Evolutionary conservation across 805 yeast species (phyloP).

Genomic region (Debaryomyces prosopidis): DNA sequence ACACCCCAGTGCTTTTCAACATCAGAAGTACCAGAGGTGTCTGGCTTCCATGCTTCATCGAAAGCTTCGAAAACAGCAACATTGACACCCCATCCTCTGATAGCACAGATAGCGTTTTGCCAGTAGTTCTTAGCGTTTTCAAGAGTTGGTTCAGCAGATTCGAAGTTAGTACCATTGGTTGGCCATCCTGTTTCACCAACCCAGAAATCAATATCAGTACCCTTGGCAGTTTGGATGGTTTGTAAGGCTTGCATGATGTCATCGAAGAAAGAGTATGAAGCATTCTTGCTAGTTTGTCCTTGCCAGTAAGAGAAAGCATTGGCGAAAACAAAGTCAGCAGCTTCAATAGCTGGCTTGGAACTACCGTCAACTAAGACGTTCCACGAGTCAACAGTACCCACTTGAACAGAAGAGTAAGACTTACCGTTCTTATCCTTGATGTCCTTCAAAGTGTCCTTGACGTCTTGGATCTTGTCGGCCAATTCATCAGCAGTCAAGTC

Average conservation of each 20-base stretch:
- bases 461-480: constrained; percentile 62
- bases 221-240: constrained; percentile 81
- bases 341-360: constrained; percentile 67
- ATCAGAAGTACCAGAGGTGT: constrained; percentile 77
- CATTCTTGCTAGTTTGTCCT: constrained; percentile 82
- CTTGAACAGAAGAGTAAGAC: constrained; percentile 68
- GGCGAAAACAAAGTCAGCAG: constrained; percentile 84
- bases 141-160: constrained; percentile 64
- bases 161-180: constrained; percentile 75
- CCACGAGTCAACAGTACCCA: constrained; percentile 97
- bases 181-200: constrained; percentile 99
- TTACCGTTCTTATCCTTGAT: constrained; percentile 81
- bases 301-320: constrained; percentile 99
- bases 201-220: constrained; percentile 85
- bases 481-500: constrained; percentile 77
- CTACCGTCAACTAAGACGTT: constrained; percentile 82
- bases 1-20: constrained; percentile 98
- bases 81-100: constrained; percentile 95
- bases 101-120: constrained; percentile 87
- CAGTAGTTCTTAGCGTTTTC: constrained; percentile 78
- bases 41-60: constrained; percentile 96
- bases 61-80: constrained; percentile 92
- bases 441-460: constrained; percentile 58
- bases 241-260: constrained; percentile 98
- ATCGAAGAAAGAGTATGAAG: constrained; percentile 90